Base-by-base conservation (phyloP, 139 green algal species). In the Chlorella sp. region DNA sequence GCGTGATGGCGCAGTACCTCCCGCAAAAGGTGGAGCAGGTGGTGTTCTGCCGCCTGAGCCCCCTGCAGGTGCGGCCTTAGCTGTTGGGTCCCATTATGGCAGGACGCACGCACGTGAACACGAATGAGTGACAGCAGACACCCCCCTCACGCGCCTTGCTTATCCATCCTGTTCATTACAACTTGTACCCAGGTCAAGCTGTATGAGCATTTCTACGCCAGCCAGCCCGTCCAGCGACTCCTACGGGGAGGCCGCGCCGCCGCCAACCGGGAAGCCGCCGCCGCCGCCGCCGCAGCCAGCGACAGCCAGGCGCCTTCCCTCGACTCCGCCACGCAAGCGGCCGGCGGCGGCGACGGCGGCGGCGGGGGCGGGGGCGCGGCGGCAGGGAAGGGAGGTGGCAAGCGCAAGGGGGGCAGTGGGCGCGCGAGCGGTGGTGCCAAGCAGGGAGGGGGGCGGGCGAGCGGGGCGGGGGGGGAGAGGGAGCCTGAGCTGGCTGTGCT, bases 41-140 rank as follows among this genome's bases (percentile, higher is more conserved):
- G 35, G 95, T 99, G 72, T 99, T 96, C 87, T 98, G 94, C 88
- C 85, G 80, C 32, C 80, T 96, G 77, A 92, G 85, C 31, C 72
- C 87, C 0, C 82, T 99, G 76, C 94, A 98, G 87, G 34, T 72
- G 34, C 6, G 63, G 42, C 42, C 10, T n/a, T n/a, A n/a, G n/a
- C n/a, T n/a, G n/a, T n/a, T n/a, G n/a, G n/a, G n/a, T n/a, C n/a
- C n/a, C n/a, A n/a, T n/a, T n/a, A n/a, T n/a, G n/a, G n/a, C n/a
- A n/a, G n/a, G n/a, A n/a, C n/a, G n/a, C n/a, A n/a, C n/a, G n/a
- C n/a, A n/a, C n/a, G n/a, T n/a, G n/a, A n/a, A n/a, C n/a, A n/a
- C n/a, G n/a, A n/a, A n/a, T n/a, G n/a, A n/a, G n/a, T n/a, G n/a
- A n/a, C n/a, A n/a, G n/a, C n/a, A n/a, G n/a, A n/a, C n/a, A n/a